Evolutionary conservation across 2,329 filamentous ascomycete genomes (phyloP), one percentile per base, ranked within the genome.

Genomic region (Pseudovirgaria hyperparasitica): DNA sequence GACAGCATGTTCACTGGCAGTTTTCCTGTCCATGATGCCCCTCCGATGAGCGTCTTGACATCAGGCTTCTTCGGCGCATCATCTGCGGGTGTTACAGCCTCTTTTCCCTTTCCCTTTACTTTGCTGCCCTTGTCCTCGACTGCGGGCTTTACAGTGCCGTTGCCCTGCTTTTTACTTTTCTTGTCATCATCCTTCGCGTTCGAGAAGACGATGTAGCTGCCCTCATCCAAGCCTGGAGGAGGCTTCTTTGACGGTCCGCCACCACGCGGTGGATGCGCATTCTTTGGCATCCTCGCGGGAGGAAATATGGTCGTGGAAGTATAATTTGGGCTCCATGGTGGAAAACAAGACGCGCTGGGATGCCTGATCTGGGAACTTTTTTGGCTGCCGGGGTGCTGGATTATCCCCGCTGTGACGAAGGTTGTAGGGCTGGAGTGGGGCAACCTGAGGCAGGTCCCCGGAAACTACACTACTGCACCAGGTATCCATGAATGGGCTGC

Each of bases 11-110:
- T 94, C 37, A 94, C 81, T 2, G 90, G 90, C 17, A 98, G 62
- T 53, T 98, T 98, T 21, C 90, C 90, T 0, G 90, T 98, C 90
- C 90, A 98, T 41, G 85, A 94, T 32, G 84, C 74, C 25, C 90
- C 90, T 22, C 85, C 90, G 46, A 98, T 92, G 38, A 98, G 62
- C 41, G 92, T 82, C 54, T 70, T 61, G 13, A 67, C 69, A 25
- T 71, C 64, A 21, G 71, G 70, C 40, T 68, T 72, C 50, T 72
- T 73, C n/a, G 61, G 62, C 5, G 50, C 55, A 25, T 58, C 52
- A 26, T 52, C 52, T 16, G 43, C 26, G 18, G 38, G 38, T 9
- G 35, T 41, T 19, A 39, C 32, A 15, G 35, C 17, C 6, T 31
- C 41, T 40, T 46, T 55, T 23, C 41, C 49, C 38, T 57, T 53